Evolutionary conservation across 192 early-diverging fungal species (phyloP).

Genomic region (Umbelopsis isabellina): DNA sequence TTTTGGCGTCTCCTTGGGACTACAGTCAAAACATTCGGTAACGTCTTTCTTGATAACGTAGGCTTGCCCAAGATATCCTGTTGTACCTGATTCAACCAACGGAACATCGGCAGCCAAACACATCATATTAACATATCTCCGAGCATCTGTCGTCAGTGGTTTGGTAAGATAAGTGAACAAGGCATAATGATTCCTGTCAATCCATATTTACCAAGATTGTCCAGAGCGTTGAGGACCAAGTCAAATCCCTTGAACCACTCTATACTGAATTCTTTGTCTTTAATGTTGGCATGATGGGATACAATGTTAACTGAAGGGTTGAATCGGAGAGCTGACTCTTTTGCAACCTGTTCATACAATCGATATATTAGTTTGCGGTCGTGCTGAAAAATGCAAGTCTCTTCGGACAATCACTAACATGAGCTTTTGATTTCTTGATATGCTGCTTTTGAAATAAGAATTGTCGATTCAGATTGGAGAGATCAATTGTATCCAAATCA

Average conservation of each 20-base stretch:
- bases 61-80: slow-evolving; percentile 92
- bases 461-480: slow-evolving; percentile 99
- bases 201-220: slow-evolving; percentile 80
- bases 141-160: slow-evolving; percentile 64
- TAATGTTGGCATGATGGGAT: slow-evolving; percentile 87
- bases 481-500: slow-evolving; percentile 98
- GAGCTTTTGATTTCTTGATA: slow-evolving; percentile 90
- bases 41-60: slow-evolving; percentile 77
- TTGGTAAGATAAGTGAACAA: neutral
- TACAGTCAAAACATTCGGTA: slow-evolving; percentile 95
- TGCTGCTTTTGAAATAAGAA: slow-evolving; percentile 97
- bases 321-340: slow-evolving; percentile 80
- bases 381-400: neutral
- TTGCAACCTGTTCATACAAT: slow-evolving; percentile 63
- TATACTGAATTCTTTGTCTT: slow-evolving; percentile 79
- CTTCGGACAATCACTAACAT: slow-evolving; percentile 51
- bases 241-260: slow-evolving; percentile 90
- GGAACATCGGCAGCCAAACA: slow-evolving; percentile 90
- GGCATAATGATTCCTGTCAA: neutral
- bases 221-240: slow-evolving; percentile 94
- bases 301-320: slow-evolving; percentile 80
- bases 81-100: slow-evolving; percentile 95
- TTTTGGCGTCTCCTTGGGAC: slow-evolving; percentile 80
- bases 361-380: neutral
- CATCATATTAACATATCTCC: slow-evolving; percentile 94